A percentile compares a stretch with the other conserved stretches of the same genome.
phyloP scores from a whole-genome alignment of 306 rosid genomes.

The Prunus fruticosa region DNA sequence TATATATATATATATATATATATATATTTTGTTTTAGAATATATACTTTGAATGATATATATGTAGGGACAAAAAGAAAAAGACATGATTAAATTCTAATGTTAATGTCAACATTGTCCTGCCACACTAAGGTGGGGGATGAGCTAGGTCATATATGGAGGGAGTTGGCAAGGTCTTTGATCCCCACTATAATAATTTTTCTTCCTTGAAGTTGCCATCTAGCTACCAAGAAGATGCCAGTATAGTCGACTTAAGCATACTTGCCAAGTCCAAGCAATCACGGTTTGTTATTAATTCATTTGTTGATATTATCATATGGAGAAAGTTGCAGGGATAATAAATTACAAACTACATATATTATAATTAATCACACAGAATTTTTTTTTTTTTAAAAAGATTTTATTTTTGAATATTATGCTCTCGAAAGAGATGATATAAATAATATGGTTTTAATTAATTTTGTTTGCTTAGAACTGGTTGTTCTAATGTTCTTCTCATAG shows the following conservation, averaged over 20 bases:
- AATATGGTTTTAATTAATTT: too few species aligned
- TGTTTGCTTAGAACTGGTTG: too few species aligned
- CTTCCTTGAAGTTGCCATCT: background rate
- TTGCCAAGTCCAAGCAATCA: too few species aligned
- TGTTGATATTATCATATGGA: too few species aligned
- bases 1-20: background rate
- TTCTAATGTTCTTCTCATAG: background rate
- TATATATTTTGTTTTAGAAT: background rate
- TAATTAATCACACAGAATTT: too few species aligned
- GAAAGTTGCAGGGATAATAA: too few species aligned
- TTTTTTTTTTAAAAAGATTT: too few species aligned
- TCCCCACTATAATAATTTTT: background rate
- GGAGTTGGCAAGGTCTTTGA: background rate
- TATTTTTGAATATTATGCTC: too few species aligned
- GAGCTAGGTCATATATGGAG: background rate
- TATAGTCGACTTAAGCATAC: background rate
- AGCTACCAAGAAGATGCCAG: background rate
- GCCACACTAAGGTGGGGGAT: background rate
- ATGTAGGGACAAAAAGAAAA: background rate
- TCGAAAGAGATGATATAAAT: too few species aligned
- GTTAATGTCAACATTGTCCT: background rate
- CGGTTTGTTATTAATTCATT: too few species aligned
- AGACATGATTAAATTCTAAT: background rate
- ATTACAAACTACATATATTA: too few species aligned
- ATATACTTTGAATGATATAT: background rate